Evolutionary conservation across 345 rosid genomes (phyloP).

Genomic region (Gossypium stocksii): DNA sequence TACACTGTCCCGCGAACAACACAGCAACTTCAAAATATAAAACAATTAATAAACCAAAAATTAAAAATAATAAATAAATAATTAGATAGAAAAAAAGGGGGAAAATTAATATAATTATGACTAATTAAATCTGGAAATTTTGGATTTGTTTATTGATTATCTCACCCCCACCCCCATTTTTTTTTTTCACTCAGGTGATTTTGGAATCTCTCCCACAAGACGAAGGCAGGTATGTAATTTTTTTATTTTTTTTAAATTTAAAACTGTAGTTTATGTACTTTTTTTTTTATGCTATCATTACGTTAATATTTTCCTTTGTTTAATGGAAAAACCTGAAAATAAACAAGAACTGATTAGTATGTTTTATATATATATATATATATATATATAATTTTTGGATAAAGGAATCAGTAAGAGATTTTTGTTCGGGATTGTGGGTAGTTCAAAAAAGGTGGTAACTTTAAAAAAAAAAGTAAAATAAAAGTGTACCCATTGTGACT

Average conservation of each 20-base stretch:
- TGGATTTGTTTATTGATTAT: slow-evolving; percentile 9
- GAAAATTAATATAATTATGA: not conserved
- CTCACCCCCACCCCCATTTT: not conserved
- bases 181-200: slow-evolving; percentile 5
- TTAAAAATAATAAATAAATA: not conserved
- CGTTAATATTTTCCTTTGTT: not conserved
- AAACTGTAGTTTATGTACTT: not conserved
- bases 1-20: not conserved
- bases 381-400: not conserved
- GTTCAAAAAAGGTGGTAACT: not conserved
- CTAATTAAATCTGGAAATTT: slow-evolving; percentile 3
- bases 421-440: not conserved
- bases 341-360: not conserved
- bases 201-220: not conserved
- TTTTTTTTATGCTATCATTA: not conserved
- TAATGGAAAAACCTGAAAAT: not conserved
- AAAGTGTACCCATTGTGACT: not conserved
- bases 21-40: not conserved
- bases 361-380: too few relatives aligned
- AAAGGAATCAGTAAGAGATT: not conserved
- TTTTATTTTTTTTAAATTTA: not conserved
- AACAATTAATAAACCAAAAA: not conserved
- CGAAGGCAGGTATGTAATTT: not conserved
- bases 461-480: not conserved
- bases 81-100: not conserved